A percentile compares a stretch with the other conserved stretches of the same genome.
Conservation (phyloP, 768 basidiomycete genomes). For the Infundibulicybe gibba region DNA sequence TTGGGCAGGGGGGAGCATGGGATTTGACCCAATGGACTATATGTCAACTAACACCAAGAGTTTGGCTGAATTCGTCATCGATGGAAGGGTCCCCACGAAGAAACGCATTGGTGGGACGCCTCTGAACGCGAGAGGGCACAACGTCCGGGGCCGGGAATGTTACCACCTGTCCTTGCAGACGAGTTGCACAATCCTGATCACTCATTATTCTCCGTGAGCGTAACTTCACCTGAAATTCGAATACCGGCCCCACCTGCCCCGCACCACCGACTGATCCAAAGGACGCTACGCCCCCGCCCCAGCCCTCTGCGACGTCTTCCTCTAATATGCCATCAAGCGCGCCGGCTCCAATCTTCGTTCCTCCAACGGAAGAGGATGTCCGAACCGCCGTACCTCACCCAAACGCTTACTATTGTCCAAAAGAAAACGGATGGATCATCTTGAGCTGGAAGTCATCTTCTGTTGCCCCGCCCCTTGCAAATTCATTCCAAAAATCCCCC, state of each 20-base stretch:
- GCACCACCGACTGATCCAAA: not conserved
- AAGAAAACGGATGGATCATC: conserved; percentile 82
- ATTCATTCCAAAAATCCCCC: conserved; percentile 40
- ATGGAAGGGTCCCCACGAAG: conserved; percentile 61
- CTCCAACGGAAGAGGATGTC: conserved; percentile 61
- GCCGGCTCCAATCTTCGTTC: conserved; percentile 10
- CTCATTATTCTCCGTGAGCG: conserved; percentile 60
- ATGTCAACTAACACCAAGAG: conserved; percentile 15
- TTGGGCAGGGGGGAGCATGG: not conserved
- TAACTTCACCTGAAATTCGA: conserved; percentile 20
- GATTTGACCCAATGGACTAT: conserved; percentile 17
- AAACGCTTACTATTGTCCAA: conserved; percentile 78
- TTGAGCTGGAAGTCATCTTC: conserved; percentile 65
- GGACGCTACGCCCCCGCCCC: not conserved
- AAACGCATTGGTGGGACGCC: conserved; percentile 67
- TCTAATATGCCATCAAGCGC: not conserved
- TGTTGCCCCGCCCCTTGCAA: conserved; percentile 57
- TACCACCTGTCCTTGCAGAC: conserved; percentile 66
- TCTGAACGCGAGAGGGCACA: conserved; percentile 35
- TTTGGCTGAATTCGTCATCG: conserved; percentile 38
- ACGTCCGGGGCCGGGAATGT: conserved; percentile 69
- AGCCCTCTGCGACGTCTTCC: not conserved
- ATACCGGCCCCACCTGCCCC: not conserved
- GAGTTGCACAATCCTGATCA: conserved; percentile 71
- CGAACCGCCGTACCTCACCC: conserved; percentile 76